Evolutionary conservation across 78 protist genomes (phyloP), one percentile per base, ranked within the genome.

Genomic region (Dictyostelium discoideum): DNA sequence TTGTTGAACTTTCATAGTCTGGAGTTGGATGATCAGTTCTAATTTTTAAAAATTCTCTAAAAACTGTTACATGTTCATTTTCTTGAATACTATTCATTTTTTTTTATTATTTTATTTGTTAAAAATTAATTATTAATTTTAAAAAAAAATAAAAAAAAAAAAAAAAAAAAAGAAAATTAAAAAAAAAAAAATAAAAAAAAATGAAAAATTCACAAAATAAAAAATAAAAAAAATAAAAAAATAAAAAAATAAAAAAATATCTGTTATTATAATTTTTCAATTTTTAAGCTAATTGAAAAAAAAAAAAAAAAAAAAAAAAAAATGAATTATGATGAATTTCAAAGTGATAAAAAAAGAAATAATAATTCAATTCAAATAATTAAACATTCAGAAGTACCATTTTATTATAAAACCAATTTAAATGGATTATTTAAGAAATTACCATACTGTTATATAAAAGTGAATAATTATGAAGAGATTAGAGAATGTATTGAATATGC

Each of bases 1-100:
- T 44, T 5, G 93, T 84, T 37, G 97, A 87, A 8, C 67, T 82
- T 74, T 82, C 93, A 84, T 94, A 85, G 26, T 87, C 92, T 79
- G 97, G 93, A 6, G 40, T 67, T 81, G 97, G 97, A 67, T 86
- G 93, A 40, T 88, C 93, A 9, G 97, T 94, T 76, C 93, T 82
- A 42, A 94, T 94, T 37, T 85, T 32, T 39, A 94, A 57, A 39
- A 94, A 94, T 32, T 85, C 73, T 84, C 97, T 82, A 86, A 94
- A 94, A 32, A 85, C 74, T 37, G 89, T 54, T 2, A 94, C 89
- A 83, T 13, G 32, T 37, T 63, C 42, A n/a, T 83, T 39, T 83
- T n/a, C 42, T 42, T 44, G 20, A 76, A 44, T 40, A 9, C 26
- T 79, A 67, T 67, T 67, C 76, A 67, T 67, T 67, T 24, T 67